Evolutionary conservation across 208 protist species (phyloP), one percentile per base, ranked within the genome.

Genomic region (Leishmania amazonensis): DNA sequence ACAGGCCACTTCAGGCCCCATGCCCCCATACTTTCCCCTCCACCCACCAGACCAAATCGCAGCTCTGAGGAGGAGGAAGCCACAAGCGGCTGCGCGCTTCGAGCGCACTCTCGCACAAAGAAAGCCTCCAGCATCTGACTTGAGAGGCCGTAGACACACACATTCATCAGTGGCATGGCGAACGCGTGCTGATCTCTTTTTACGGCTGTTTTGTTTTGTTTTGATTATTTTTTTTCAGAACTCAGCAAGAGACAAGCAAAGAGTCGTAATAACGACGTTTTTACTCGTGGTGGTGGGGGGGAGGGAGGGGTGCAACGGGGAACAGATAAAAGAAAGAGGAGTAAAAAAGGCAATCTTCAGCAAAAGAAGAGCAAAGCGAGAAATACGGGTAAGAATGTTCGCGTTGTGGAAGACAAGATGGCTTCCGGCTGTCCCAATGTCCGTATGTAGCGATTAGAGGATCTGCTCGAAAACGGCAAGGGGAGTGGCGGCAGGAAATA

Each of bases 1-100:
- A 95, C 53, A 28, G 91, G 88, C 73, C 78, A 81, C 24, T 79
- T 74, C 0, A 78, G 73, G 11, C 91, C 91, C 91, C 91, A 95
- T 38, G 78, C 78, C 47, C 91, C 91, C 67, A 93, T 86, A 54
- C 77, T 78, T 11, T 78, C 79, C 24, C 77, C 75, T 13, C 62
- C 85, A 13, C 80, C 79, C 21, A 93, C 88, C 40, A 95, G 78
- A 40, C 79, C 91, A 40, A 93, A 87, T 53, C 87, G 81, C 38
- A 95, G 60, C 40, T 90, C 78, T 53, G 84, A 81, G 21, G 68
- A 35, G 3, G 72, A 83, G 15, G 77, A 62, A 3, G 83, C 83
- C 58, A 86, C 62, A 2, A 86, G 75, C 54, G 83, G 83, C 74
- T 86, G 83, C n/a, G 78, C 31, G 38, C 76, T 76, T n/a, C 81